These are phyloP conservation scores for Penicillium carneum DNA, from an alignment of 2,329 filamentous ascomycete genomes.

Conservation along the genomic window DNA sequence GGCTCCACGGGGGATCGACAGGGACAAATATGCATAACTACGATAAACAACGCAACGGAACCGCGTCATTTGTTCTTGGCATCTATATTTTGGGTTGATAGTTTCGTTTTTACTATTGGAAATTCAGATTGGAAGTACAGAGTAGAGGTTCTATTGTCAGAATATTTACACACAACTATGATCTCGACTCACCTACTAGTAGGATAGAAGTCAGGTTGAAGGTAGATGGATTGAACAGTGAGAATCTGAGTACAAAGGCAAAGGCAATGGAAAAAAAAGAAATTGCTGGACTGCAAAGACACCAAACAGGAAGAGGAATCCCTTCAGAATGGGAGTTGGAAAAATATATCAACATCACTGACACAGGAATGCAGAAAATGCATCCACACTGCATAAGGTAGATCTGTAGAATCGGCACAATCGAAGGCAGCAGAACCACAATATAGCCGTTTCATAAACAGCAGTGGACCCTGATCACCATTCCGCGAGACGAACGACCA, in stretches of 20 bases:
- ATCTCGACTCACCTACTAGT: not conserved
- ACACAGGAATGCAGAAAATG: conserved; percentile 12
- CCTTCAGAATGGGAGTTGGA: conserved; percentile 10
- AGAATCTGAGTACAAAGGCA: conserved; percentile 31
- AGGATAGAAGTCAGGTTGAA: conserved; percentile 20
- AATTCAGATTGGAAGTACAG: not conserved
- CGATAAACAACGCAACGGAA: conserved; percentile 22
- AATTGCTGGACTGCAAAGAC: conserved; percentile 28
- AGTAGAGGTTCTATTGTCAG: not conserved
- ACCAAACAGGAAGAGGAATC: conserved; percentile 28
- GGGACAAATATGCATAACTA: conserved; percentile 25
- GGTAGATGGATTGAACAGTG: conserved; percentile 38
- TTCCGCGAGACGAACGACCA: conserved; percentile 21
- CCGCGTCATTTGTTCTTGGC: conserved; percentile 7
- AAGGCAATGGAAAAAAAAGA: conserved; percentile 13
- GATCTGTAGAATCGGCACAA: conserved; percentile 13
- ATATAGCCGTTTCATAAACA: conserved; percentile 8
- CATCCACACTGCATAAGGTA: conserved; percentile 8
- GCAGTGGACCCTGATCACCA: conserved; percentile 17
- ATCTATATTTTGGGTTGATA: not conserved
- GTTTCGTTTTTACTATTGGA: not conserved
- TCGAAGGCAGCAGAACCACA: conserved; percentile 4
- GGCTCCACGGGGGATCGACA: conserved; percentile 32
- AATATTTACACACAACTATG: not conserved
- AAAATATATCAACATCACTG: conserved; percentile 16